Base-by-base conservation (phyloP, 306 rosid genomes). In the Calophaca sinica region DNA sequence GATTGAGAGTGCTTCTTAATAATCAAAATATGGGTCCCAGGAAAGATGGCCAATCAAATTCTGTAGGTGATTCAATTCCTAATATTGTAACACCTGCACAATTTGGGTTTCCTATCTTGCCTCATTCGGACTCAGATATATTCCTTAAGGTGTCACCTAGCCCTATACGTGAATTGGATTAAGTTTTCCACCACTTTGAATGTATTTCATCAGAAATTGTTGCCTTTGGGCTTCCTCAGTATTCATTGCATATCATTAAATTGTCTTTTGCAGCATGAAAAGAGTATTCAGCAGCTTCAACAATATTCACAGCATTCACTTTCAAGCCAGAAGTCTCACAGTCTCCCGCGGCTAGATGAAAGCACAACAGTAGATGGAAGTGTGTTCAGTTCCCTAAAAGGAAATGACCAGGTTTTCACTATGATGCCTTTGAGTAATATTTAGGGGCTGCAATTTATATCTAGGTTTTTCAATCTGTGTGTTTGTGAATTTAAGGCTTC, bases 11-110 rank as follows among this genome's bases (percentile, higher is more conserved):
- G 82, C 78, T 83, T 74, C 69, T 77, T 31, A 80, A 75, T 48
- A 84, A 70, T 89, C 92, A 77, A 61, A 81, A 28, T 76, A 50
- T 74, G 68, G 71, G 66, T 78, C 83, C 60, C 62, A 76, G 66
- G 80, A 86, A 79, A 80, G 91, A 86, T 63, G 88, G 81, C 31
- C 93, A 39, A 31, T 68, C 79, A 63, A 78, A 45, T 77, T 58
- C 75, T 14, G 62, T 73, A 51, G 76, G 80, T 13, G 90, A 80
- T 83, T 67, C 67, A 8, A 68, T 76, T 71, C 81, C 88, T 12
- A 82, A 77, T 67, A 55, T 42, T 44, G 86, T 84, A 64, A 68
- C 85, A n/a, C 77, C 85, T 10, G 80, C 78, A 12, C 93, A 81
- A 81, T 84, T 78, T 41, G 88, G 83, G 83, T 64, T 75, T 74